A percentile compares a stretch with the other conserved stretches of the same genome.
Conservation (phyloP, 2,329 filamentous ascomycete species). For the Fusarium odoratissimum region DNA sequence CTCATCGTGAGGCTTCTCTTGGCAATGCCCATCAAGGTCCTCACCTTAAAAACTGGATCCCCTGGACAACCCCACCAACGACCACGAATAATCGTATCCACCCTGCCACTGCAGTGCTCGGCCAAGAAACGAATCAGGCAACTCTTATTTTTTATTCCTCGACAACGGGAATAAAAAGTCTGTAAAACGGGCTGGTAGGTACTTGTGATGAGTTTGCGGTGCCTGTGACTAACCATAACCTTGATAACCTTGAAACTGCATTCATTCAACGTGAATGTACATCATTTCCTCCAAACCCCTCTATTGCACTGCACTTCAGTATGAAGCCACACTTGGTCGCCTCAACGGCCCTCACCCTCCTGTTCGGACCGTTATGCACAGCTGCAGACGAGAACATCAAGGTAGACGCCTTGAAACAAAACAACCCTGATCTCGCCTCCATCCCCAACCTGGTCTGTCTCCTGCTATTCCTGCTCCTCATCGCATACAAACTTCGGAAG, state of each 20-base stretch:
- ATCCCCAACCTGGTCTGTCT: constrained; percentile 34
- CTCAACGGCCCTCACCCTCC: constrained; percentile 10
- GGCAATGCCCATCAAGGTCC: constrained; percentile 43
- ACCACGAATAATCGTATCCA: not conserved
- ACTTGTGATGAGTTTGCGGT: not conserved
- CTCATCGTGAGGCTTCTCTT: constrained; percentile 30
- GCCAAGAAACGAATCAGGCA: constrained; percentile 12
- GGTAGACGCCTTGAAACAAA: constrained; percentile 11
- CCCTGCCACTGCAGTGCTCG: not conserved
- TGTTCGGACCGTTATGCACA: constrained; percentile 6
- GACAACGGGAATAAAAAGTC: not conserved
- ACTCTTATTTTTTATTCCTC: not conserved
- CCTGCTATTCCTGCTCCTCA: not conserved
- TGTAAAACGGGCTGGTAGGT: not conserved
- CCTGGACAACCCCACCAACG: constrained; percentile 4
- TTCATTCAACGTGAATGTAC: not conserved
- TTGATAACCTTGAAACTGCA: constrained; percentile 1
- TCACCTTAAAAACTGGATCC: constrained; percentile 37
- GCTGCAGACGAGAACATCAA: constrained; percentile 22
- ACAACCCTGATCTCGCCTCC: constrained; percentile 22
- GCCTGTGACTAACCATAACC: not conserved
- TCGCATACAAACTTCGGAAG: not conserved
- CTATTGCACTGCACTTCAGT: not conserved
- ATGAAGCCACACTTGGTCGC: constrained; percentile 13
- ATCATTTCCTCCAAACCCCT: not conserved